Conservation (phyloP, 2,329 filamentous ascomycete genomes). For the Huntiella bhutanensis region DNA sequence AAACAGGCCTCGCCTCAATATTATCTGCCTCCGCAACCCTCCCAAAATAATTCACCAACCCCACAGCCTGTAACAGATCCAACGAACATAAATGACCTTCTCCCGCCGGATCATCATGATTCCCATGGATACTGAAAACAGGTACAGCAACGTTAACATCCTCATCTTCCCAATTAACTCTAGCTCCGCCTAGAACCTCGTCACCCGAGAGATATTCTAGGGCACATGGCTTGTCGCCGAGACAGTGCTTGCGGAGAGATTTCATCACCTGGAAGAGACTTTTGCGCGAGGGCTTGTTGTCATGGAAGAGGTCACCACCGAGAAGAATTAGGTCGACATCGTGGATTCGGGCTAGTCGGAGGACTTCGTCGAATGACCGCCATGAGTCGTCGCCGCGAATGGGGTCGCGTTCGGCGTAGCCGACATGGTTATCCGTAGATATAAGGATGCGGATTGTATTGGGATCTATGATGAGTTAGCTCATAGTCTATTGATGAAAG, state of each 20-base stretch:
- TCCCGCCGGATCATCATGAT: slow-evolving; percentile 95
- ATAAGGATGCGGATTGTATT: slow-evolving; percentile 91
- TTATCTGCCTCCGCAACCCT: slow-evolving; percentile 83
- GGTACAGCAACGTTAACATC: slow-evolving; percentile 96
- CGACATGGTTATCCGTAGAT: slow-evolving; percentile 94
- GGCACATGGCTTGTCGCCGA: slow-evolving; percentile 88
- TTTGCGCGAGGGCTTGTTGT: slow-evolving; percentile 92
- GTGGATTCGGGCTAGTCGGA: slow-evolving; percentile 66
- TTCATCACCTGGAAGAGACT: slow-evolving; percentile 97
- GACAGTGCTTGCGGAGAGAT: slow-evolving; percentile 77
- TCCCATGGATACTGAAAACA: slow-evolving; percentile 95
- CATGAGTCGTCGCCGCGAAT: slow-evolving; percentile 95
- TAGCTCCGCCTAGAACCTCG: slow-evolving; percentile 73
- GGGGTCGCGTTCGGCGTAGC: slow-evolving; percentile 81
- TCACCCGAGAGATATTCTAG: slow-evolving; percentile 82
- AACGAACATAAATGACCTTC: slow-evolving; percentile 83
- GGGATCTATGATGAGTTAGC: slow-evolving; percentile 21
- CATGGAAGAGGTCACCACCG: slow-evolving; percentile 88
- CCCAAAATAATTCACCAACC: slow-evolving; percentile 89
- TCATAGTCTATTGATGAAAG: neutral
- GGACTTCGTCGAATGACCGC: slow-evolving; percentile 87
- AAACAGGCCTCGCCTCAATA: slow-evolving; percentile 74
- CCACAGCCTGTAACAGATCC: slow-evolving; percentile 77
- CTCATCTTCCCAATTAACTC: slow-evolving; percentile 94
- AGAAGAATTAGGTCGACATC: slow-evolving; percentile 97